These are phyloP conservation scores for Vachellia collinsii DNA, from an alignment of 306 rosid genomes.

Conservation along the genomic window DNA sequence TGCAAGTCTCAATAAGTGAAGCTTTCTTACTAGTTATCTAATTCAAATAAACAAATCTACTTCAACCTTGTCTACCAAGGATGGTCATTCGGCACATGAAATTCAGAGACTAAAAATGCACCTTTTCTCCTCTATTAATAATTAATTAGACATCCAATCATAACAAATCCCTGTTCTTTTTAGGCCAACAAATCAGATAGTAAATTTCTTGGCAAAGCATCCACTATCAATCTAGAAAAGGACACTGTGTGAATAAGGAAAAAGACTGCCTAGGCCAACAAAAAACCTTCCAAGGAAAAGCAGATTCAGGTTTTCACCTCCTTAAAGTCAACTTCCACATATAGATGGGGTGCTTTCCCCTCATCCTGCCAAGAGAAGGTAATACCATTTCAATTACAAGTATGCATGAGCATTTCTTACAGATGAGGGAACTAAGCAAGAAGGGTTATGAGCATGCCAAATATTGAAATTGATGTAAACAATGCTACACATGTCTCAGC, in stretches of 20 bases:
- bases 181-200: too few species aligned
- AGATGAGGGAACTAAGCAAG: conserved; percentile 25
- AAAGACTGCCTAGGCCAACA: conserved; percentile 29
- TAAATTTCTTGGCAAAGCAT: background rate
- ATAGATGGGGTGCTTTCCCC: conserved; percentile 75
- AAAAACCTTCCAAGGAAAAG: conserved; percentile 20
- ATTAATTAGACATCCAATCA: conserved; percentile 10
- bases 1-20: conserved; percentile 66
- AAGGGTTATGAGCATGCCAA: background rate
- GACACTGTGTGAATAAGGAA: conserved; percentile 17
- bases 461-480: conserved; percentile 12
- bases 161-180: background rate
- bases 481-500: background rate
- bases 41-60: conserved; percentile 18
- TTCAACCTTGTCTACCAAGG: conserved; percentile 22
- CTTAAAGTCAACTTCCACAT: conserved; percentile 91
- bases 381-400: conserved; percentile 27
- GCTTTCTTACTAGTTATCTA: conserved; percentile 93
- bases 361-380: conserved; percentile 66
- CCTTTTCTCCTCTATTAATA: conserved; percentile 11
- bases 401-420: conserved; percentile 16
- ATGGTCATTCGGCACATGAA: background rate
- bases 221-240: conserved; percentile 10
- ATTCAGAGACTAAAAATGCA: background rate
- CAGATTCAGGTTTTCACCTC: conserved; percentile 60